Conservation (phyloP, 2,329 filamentous ascomycete species). For the Neonectria punicea region DNA sequence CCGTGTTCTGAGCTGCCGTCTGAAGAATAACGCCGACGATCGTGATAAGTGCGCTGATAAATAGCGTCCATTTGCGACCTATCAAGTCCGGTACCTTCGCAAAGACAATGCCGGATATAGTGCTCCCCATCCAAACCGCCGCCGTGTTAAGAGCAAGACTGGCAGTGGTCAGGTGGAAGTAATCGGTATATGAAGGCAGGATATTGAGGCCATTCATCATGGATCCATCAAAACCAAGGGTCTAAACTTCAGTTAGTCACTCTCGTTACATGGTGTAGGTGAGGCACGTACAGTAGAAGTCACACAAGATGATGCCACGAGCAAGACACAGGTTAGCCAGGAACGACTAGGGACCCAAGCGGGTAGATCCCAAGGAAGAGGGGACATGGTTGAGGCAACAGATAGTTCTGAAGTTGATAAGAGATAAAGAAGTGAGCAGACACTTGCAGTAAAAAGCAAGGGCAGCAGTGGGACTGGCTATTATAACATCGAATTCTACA, state of each 20-base stretch:
- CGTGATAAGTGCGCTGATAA: slow-evolving; percentile 43
- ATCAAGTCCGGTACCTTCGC: slow-evolving; percentile 11
- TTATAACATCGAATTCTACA: background rate
- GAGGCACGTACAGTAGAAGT: background rate
- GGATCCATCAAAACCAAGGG: slow-evolving; percentile 1
- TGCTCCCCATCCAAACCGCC: slow-evolving; percentile 41
- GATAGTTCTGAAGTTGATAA: background rate
- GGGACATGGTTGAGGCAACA: background rate
- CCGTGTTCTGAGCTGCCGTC: slow-evolving; percentile 59
- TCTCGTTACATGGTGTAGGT: background rate
- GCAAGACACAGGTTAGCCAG: background rate
- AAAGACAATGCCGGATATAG: slow-evolving; percentile 10
- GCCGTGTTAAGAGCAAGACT: slow-evolving; percentile 64
- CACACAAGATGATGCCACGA: slow-evolving; percentile 4
- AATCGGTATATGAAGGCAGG: slow-evolving; percentile 62
- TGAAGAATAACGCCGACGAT: slow-evolving; percentile 59
- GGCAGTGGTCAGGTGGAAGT: slow-evolving; percentile 61
- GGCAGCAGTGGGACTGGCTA: background rate
- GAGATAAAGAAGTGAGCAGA: background rate
- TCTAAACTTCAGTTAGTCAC: background rate
- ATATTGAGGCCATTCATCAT: slow-evolving; percentile 62
- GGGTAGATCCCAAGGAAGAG: slow-evolving; percentile 6
- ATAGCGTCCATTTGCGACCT: slow-evolving; percentile 14
- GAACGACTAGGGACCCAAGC: slow-evolving; percentile 3
- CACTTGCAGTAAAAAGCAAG: background rate